Conservation (phyloP, 2,329 filamentous ascomycete species). For the Botrytis paeoniae region DNA sequence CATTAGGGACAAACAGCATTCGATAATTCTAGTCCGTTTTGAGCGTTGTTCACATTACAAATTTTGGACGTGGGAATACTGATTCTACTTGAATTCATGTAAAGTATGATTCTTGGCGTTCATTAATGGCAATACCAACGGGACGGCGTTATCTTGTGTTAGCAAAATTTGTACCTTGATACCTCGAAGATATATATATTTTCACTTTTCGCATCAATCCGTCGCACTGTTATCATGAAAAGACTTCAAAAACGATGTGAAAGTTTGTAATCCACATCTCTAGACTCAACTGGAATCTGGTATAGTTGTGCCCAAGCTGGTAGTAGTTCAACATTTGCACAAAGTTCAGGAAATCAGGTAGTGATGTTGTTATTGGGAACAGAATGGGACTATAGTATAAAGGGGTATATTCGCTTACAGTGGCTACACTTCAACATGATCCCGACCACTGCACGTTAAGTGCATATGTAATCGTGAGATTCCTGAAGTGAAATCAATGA, state of each 20-base stretch:
- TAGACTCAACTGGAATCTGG: not conserved
- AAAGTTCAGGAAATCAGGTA: not conserved
- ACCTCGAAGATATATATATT: constrained; percentile 12
- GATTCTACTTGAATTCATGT: not conserved
- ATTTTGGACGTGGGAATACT: not conserved
- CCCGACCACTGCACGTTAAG: not conserved
- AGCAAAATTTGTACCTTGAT: constrained; percentile 1
- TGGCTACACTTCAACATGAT: not conserved
- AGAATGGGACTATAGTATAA: not conserved
- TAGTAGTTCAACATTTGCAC: not conserved
- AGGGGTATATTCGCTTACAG: constrained; percentile 15
- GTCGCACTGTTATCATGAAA: not conserved
- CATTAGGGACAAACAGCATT: constrained; percentile 19
- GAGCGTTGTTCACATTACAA: not conserved
- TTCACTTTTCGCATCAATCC: constrained; percentile 2
- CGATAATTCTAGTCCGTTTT: not conserved
- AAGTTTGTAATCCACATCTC: not conserved
- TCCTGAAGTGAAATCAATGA: not conserved
- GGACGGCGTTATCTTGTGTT: constrained; percentile 7
- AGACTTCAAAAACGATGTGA: not conserved
- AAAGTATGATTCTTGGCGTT: constrained; percentile 18
- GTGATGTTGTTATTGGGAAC: not conserved
- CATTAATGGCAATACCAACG: constrained; percentile 5
- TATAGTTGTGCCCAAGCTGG: not conserved
- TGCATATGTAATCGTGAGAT: not conserved